Conservation (phyloP, 129 eudicot genomes). For the Flaveria ramosissima region DNA sequence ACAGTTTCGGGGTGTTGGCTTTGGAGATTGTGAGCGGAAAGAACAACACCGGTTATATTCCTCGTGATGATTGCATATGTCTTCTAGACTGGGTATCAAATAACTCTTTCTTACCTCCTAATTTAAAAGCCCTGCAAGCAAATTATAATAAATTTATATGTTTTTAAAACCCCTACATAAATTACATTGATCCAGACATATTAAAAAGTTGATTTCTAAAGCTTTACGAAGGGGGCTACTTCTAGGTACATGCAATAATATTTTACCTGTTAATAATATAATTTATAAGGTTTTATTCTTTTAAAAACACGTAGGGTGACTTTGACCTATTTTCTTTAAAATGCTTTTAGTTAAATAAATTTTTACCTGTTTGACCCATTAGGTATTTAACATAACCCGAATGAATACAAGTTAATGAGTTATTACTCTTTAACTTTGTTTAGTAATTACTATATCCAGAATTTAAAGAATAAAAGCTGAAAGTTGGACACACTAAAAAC, state of each 20-base stretch:
- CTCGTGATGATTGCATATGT: slow-evolving; percentile 51
- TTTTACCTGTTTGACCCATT: neutral
- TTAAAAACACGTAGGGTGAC: neutral
- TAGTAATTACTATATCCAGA: neutral
- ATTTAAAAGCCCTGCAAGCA: neutral
- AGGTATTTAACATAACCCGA: neutral
- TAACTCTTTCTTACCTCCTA: neutral
- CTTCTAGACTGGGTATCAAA: slow-evolving; percentile 70
- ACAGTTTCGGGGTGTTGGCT: slow-evolving; percentile 70
- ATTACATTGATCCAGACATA: neutral
- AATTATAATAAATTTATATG: neutral
- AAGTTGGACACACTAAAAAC: neutral
- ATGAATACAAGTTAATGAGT: neutral
- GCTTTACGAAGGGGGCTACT: too few relatives aligned
- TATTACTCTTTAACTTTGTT: neutral
- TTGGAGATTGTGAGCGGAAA: slow-evolving; percentile 83
- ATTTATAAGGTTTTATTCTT: neutral
- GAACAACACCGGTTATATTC: slow-evolving; percentile 69
- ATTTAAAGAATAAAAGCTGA: neutral
- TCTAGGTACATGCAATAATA: too few relatives aligned
- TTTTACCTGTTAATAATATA: neutral
- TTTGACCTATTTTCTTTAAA: neutral
- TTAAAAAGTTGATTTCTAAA: neutral
- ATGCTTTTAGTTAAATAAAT: neutral
- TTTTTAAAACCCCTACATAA: neutral